Evolutionary conservation across 306 rosid genomes (phyloP).

Genomic region (Echinosophora koreensis): DNA sequence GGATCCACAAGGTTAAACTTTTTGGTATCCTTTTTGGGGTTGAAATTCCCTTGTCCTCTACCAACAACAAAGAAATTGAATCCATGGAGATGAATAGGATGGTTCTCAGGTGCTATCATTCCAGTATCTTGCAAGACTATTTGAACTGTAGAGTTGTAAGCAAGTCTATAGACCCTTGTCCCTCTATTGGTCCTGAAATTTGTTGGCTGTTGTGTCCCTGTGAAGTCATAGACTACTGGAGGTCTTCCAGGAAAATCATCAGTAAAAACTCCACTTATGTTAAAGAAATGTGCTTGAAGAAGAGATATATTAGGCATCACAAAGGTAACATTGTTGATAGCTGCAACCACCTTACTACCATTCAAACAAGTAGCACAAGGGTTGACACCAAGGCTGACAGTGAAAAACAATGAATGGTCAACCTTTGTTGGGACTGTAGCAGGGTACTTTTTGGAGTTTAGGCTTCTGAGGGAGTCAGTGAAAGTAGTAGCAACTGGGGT

Average conservation of each 20-base stretch:
- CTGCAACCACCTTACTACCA: slow-evolving; percentile 72
- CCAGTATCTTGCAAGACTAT: slow-evolving; percentile 86
- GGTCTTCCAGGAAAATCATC: slow-evolving; percentile 86
- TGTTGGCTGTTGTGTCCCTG: slow-evolving; percentile 60
- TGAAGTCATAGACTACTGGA: slow-evolving; percentile 58
- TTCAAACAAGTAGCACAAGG: slow-evolving; percentile 67
- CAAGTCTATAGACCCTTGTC: slow-evolving; percentile 75
- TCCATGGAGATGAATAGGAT: slow-evolving; percentile 90
- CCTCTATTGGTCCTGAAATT: slow-evolving; percentile 70
- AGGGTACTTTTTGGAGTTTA: slow-evolving; percentile 66
- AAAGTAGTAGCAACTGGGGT: slow-evolving; percentile 61
- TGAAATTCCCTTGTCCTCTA: slow-evolving; percentile 75
- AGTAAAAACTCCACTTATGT: slow-evolving; percentile 73
- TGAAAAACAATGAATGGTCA: slow-evolving; percentile 80
- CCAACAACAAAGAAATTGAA: slow-evolving; percentile 85
- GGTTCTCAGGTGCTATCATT: slow-evolving; percentile 83
- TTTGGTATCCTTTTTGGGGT: slow-evolving; percentile 63
- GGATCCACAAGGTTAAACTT: slow-evolving; percentile 82
- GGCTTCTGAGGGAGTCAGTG: slow-evolving; percentile 67
- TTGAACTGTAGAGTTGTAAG: slow-evolving; percentile 79
- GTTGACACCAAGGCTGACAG: slow-evolving; percentile 76
- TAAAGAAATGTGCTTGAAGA: slow-evolving; percentile 87
- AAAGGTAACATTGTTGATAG: slow-evolving; percentile 78
- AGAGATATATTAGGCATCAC: slow-evolving; percentile 80
- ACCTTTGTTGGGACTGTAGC: slow-evolving; percentile 73